Evolutionary conservation across 805 yeast genomes (phyloP).

Genomic region (Zygoascus ofunaensis): DNA sequence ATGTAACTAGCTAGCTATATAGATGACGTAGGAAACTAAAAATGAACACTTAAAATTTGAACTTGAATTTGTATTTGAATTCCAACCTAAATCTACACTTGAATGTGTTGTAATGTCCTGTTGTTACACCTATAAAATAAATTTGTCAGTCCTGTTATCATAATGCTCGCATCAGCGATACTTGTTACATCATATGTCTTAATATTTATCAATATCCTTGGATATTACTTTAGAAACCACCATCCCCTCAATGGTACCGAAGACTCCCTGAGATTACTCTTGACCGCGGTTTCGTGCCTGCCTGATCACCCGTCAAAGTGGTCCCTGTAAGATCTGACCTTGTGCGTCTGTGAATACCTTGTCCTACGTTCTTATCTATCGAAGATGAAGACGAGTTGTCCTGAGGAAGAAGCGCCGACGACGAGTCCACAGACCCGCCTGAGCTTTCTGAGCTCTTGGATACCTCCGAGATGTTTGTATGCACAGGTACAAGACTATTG

Average conservation of each 20-base stretch:
- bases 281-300: neutral
- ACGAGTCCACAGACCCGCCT: neutral
- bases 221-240: neutral
- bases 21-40: too few relatives aligned
- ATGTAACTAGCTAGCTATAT: too few relatives aligned
- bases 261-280: slow-evolving; percentile 3
- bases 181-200: too few relatives aligned
- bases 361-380: neutral
- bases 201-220: too few relatives aligned
- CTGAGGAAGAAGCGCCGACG: neutral
- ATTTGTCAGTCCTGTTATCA: too few relatives aligned
- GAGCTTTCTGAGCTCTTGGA: neutral
- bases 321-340: too few relatives aligned
- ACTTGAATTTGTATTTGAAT: too few relatives aligned
- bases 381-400: neutral
- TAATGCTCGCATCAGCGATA: too few relatives aligned
- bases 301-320: slow-evolving; percentile 3
- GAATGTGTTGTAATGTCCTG: too few relatives aligned
- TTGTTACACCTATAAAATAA: neutral
- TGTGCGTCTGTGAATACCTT: slow-evolving; percentile 8
- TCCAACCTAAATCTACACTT: too few relatives aligned
- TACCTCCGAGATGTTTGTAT: neutral
- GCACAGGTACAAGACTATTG: neutral
- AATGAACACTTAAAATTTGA: too few relatives aligned
- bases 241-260: neutral